Evolutionary conservation across 768 basidiomycete genomes (phyloP).

Genomic region (Punctularia strigosozonata): DNA sequence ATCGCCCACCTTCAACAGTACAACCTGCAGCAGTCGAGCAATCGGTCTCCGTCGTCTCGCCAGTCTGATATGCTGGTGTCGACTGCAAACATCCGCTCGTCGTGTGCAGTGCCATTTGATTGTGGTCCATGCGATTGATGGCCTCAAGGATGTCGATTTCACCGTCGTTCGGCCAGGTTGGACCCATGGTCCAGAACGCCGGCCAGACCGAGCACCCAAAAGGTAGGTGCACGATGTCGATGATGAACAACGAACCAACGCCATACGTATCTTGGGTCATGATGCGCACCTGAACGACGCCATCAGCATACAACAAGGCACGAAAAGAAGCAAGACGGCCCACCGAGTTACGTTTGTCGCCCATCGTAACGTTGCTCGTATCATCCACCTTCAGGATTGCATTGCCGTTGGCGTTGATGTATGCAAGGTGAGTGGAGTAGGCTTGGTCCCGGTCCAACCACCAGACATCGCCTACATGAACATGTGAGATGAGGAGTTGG

Average conservation of each 20-base stretch:
- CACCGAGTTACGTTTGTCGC: slow-evolving; percentile 51
- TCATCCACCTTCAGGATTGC: slow-evolving; percentile 73
- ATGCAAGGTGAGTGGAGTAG: slow-evolving; percentile 37
- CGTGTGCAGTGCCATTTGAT: slow-evolving; percentile 50
- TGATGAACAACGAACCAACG: slow-evolving; percentile 33
- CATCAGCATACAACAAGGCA: slow-evolving; percentile 3
- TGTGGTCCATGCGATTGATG: slow-evolving; percentile 37
- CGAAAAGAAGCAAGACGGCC: slow-evolving; percentile 6
- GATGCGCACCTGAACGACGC: slow-evolving; percentile 27
- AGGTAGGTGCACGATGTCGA: slow-evolving; percentile 36
- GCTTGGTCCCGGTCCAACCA: slow-evolving; percentile 42
- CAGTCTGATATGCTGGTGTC: slow-evolving; percentile 19
- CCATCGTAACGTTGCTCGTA: slow-evolving; percentile 35
- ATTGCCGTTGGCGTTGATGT: slow-evolving; percentile 46
- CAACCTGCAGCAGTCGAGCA: slow-evolving; percentile 25
- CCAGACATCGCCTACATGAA: slow-evolving; percentile 43
- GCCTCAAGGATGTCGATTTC: slow-evolving; percentile 55
- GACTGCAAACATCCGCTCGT: slow-evolving; percentile 24
- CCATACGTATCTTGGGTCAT: slow-evolving; percentile 30
- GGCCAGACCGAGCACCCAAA: slow-evolving; percentile 49
- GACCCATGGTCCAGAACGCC: slow-evolving; percentile 18
- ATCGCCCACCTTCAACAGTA: no score
- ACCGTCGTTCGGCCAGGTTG: slow-evolving; percentile 31
- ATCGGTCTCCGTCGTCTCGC: slow-evolving; percentile 16
- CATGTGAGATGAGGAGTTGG: background rate